A percentile compares a stretch with the other conserved stretches of the same genome.
Conservation (phyloP, 2,329 filamentous ascomycete species). For the Verticillium alfalfae region DNA sequence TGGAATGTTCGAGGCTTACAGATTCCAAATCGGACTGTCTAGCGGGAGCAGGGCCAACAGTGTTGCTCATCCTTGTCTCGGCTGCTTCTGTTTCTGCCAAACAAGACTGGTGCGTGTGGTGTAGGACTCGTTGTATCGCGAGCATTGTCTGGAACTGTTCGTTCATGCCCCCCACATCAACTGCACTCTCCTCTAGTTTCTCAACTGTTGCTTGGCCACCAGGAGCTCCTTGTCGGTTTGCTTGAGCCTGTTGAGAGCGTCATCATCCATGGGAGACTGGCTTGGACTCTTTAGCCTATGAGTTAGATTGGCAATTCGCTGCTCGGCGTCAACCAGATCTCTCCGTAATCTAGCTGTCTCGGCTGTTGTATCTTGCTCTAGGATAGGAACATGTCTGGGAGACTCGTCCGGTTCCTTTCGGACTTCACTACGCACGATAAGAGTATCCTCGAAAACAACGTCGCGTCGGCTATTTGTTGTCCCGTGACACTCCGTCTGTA, state of each 20-base stretch:
- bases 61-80: neutral
- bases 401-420: neutral
- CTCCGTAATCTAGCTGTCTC: neutral
- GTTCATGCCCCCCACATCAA: neutral
- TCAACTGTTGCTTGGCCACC: neutral
- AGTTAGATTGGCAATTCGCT: slow-evolving; percentile 8
- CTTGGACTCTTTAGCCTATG: slow-evolving; percentile 4
- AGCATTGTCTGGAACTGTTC: neutral
- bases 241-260: neutral
- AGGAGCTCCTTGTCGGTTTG: slow-evolving; percentile 3
- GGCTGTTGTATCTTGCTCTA: neutral
- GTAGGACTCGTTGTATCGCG: neutral
- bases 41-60: neutral
- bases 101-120: neutral
- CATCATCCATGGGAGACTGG: neutral
- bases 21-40: too few species aligned
- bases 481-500: neutral
- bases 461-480: neutral
- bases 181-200: neutral
- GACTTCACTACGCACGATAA: neutral
- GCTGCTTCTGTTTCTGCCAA: neutral
- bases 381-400: neutral
- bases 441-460: neutral
- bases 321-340: slow-evolving; percentile 4
- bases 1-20: neutral